Evolutionary conservation across 1,284 basidiomycete species (phyloP).

Genomic region (Ceratobasidium sp.): DNA sequence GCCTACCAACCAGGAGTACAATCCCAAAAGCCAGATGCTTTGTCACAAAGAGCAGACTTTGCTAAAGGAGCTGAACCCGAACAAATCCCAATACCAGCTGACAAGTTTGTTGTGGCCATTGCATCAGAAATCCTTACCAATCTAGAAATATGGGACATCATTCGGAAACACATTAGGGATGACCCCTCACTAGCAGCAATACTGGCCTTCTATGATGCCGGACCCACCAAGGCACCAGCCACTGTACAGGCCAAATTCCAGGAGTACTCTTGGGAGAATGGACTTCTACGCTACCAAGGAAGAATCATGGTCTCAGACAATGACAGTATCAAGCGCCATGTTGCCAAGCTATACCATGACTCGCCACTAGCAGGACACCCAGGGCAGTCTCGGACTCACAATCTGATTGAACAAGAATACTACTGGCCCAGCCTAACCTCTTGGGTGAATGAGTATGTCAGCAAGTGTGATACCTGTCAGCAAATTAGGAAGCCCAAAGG

Average conservation of each 20-base stretch:
- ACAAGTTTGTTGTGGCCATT: too few species aligned
- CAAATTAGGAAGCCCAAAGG: not conserved
- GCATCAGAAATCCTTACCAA: too few species aligned
- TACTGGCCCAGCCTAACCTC: constrained; percentile 25
- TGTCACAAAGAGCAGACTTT: not conserved
- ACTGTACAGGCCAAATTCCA: not conserved
- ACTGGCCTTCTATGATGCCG: too few species aligned
- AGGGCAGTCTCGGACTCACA: constrained; percentile 53
- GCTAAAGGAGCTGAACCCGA: too few species aligned
- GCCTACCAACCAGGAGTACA: not conserved
- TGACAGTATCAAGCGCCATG: not conserved
- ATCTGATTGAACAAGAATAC: constrained; percentile 1
- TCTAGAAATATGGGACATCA: too few species aligned
- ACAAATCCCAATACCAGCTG: too few species aligned
- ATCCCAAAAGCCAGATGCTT: not conserved
- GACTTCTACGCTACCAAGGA: not conserved
- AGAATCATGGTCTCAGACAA: not conserved
- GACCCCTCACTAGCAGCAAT: too few species aligned
- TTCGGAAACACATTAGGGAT: too few species aligned
- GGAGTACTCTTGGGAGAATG: not conserved
- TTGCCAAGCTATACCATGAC: not conserved
- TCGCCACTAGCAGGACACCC: constrained; percentile 50
- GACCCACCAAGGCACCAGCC: not conserved
- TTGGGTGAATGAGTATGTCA: constrained; percentile 4
- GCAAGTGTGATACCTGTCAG: constrained; percentile 49